Evolutionary conservation across 2,329 filamentous ascomycete genomes (phyloP).

Genomic region (Cladosporium velox): DNA sequence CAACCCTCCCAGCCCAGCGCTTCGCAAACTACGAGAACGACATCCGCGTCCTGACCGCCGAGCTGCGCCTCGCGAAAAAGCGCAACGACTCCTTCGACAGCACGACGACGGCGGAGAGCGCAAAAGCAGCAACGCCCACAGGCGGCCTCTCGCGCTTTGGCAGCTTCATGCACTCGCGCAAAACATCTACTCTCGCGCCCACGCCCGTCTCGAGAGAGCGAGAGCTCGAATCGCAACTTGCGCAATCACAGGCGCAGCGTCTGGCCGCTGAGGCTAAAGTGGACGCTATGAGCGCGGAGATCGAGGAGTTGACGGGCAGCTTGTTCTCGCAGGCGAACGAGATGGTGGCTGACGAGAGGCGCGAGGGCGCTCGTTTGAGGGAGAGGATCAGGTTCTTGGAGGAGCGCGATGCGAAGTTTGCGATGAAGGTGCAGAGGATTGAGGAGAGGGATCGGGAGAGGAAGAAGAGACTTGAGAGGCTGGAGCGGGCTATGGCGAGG

Average conservation of each 20-base stretch:
- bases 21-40: conserved; percentile 81
- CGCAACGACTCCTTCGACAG: conserved; percentile 19
- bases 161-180: conserved; percentile 45
- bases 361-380: conserved; percentile 70
- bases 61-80: conserved; percentile 32
- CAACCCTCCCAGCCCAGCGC: conserved; percentile 40
- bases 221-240: conserved; percentile 63
- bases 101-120: conserved; percentile 25
- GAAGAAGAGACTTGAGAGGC: conserved; percentile 64
- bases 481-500: conserved; percentile 70
- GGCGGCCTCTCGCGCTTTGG: conserved; percentile 41
- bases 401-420: conserved; percentile 68
- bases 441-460: conserved; percentile 73
- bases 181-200: conserved; percentile 31
- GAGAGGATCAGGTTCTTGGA: conserved; percentile 70
- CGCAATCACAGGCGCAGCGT: conserved; percentile 66
- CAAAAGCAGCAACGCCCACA: conserved; percentile 28
- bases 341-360: conserved; percentile 78
- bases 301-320: conserved; percentile 74
- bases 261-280: conserved; percentile 69
- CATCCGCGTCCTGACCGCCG: conserved; percentile 60
- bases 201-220: conserved; percentile 37
- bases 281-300: conserved; percentile 67
- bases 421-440: conserved; percentile 68
- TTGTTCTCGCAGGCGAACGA: conserved; percentile 84